phyloP scores from a whole-genome alignment of 1,284 basidiomycete genomes.

The Cutaneotrichosporon sp. region DNA sequence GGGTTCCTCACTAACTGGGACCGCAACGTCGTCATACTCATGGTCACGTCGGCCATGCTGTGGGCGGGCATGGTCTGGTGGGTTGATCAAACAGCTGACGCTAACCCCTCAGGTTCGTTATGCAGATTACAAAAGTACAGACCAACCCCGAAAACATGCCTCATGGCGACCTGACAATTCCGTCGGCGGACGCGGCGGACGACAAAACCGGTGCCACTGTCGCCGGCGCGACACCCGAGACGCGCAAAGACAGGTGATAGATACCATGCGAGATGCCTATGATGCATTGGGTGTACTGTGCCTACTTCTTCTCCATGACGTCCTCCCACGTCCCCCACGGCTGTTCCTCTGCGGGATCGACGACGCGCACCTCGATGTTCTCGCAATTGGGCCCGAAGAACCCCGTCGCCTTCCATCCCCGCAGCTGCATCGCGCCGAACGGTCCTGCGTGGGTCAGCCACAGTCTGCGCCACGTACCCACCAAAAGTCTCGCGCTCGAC shows the following conservation, averaged over 20 bases:
- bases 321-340: slow-evolving; percentile 43
- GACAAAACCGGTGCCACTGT: too few relatives aligned
- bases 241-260: slow-evolving; percentile 29
- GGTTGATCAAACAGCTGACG: background rate
- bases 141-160: slow-evolving; percentile 41
- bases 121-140: slow-evolving; percentile 40
- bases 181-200: background rate
- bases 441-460: slow-evolving; percentile 32
- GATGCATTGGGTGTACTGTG: slow-evolving; percentile 1
- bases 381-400: slow-evolving; percentile 46
- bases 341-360: slow-evolving; percentile 16
- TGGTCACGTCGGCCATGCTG: slow-evolving; percentile 29
- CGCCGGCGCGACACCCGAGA: slow-evolving; percentile 12
- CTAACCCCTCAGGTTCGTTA: slow-evolving; percentile 39
- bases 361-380: slow-evolving; percentile 45
- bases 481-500: slow-evolving; percentile 49
- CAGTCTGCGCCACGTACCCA: slow-evolving; percentile 17
- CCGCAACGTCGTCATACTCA: slow-evolving; percentile 38
- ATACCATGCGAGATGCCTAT: background rate
- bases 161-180: slow-evolving; percentile 5
- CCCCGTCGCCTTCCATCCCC: slow-evolving; percentile 43
- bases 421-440: slow-evolving; percentile 37
- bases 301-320: slow-evolving; percentile 22
- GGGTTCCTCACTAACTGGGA: slow-evolving; percentile 42
- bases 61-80: slow-evolving; percentile 46